phyloP scores from a whole-genome alignment of 2,329 filamentous ascomycete genomes.

The Talaromyces sp. region DNA sequence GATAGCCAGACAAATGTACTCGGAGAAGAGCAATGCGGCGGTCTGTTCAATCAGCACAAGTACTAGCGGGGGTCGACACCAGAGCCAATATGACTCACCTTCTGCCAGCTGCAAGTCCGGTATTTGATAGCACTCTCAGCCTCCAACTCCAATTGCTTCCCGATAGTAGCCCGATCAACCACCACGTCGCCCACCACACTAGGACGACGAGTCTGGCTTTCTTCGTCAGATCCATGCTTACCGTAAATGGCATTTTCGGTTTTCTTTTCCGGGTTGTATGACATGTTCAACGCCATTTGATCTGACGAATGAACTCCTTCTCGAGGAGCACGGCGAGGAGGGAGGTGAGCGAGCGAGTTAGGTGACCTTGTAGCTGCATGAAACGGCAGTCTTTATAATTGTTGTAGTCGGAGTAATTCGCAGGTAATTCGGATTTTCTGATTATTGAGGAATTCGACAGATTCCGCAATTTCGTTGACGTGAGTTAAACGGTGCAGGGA shows the following conservation, averaged over 20 bases:
- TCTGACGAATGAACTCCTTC: conserved; percentile 37
- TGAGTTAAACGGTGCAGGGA: background rate
- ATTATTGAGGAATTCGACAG: background rate
- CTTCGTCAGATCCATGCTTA: conserved; percentile 27
- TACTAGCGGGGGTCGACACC: background rate
- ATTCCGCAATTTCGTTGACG: background rate
- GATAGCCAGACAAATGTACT: conserved; percentile 90
- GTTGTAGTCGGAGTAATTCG: background rate
- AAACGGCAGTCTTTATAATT: background rate
- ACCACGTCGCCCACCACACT: conserved; percentile 28
- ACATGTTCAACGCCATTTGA: conserved; percentile 40
- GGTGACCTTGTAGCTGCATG: conserved; percentile 36
- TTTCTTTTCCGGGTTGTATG: conserved; percentile 23
- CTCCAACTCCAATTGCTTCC: conserved; percentile 73
- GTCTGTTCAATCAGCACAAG: conserved; percentile 54
- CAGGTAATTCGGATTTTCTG: background rate
- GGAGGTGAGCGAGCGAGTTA: conserved; percentile 26
- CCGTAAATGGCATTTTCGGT: conserved; percentile 21
- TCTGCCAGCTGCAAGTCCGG: conserved; percentile 89
- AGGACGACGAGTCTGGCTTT: conserved; percentile 27
- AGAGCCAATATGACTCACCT: conserved; percentile 51
- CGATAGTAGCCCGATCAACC: conserved; percentile 50
- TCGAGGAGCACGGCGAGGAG: conserved; percentile 32
- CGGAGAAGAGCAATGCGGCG: conserved; percentile 83
- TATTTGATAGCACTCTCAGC: conserved; percentile 81